Conservation (phyloP, 192 early-diverging fungal genomes). For the Coemansia sp. region DNA sequence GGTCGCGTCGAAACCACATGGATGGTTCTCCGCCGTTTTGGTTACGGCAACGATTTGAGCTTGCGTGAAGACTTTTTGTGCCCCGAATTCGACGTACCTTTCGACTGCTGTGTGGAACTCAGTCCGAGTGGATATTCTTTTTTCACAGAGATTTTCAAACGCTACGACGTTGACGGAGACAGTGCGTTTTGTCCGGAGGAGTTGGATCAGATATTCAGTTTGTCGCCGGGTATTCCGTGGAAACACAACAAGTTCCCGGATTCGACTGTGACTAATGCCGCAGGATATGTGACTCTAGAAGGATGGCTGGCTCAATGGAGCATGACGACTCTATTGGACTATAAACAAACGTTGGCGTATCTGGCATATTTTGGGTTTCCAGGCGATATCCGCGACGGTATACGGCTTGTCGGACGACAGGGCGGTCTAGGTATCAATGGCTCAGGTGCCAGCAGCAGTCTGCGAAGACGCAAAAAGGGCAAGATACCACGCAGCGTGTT, state of each 20-base stretch:
- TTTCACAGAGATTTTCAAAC: constrained; percentile 91
- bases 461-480: constrained; percentile 74
- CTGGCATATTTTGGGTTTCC: constrained; percentile 96
- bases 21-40: constrained; percentile 94
- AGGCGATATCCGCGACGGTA: constrained; percentile 83
- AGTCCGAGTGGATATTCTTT: constrained; percentile 93
- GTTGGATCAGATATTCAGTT: constrained; percentile 82
- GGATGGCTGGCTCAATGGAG: constrained; percentile 99
- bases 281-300: constrained; percentile 89
- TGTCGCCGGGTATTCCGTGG: constrained; percentile 96
- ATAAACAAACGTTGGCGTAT: constrained; percentile 87
- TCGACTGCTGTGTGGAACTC: constrained; percentile 91
- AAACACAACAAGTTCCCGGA: constrained; percentile 79
- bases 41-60: constrained; percentile 93
- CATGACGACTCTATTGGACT: constrained; percentile 94
- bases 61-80: constrained; percentile 88
- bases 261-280: constrained; percentile 86
- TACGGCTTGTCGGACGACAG: constrained; percentile 63
- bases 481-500: constrained; percentile 90
- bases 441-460: constrained; percentile 58
- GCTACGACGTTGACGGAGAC: constrained; percentile 95
- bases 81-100: constrained; percentile 83
- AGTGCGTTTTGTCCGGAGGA: constrained; percentile 87
- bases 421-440: neutral
- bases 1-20: constrained; percentile 98